phyloP scores from a whole-genome alignment of 2,329 filamentous ascomycete genomes.

The Cercospora sojina region DNA sequence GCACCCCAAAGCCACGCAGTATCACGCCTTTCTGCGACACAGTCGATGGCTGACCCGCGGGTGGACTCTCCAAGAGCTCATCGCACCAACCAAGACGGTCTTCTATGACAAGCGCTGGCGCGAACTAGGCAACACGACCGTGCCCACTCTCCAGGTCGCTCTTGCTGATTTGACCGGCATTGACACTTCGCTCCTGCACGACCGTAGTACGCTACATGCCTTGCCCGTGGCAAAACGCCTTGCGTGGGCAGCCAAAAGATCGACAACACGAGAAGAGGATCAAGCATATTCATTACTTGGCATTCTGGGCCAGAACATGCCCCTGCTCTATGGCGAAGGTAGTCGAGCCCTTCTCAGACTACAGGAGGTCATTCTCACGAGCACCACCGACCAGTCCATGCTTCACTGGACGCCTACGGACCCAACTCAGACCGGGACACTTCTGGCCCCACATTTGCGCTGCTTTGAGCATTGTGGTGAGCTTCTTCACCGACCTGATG shows the following conservation, averaged over 20 bases:
- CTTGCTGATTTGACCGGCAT: conserved; percentile 9
- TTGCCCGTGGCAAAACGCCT: conserved; percentile 17
- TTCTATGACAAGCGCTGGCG: conserved; percentile 24
- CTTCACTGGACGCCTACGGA: conserved; percentile 18
- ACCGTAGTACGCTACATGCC: not conserved
- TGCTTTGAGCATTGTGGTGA: conserved; percentile 4
- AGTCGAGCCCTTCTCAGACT: conserved; percentile 22
- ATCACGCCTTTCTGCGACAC: not conserved
- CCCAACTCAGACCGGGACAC: not conserved
- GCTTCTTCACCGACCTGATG: conserved; percentile 1
- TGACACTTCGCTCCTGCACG: conserved; percentile 3
- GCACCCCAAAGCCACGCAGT: not conserved
- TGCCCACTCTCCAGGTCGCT: not conserved
- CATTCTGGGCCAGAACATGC: conserved; percentile 25
- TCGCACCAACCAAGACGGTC: conserved; percentile 21
- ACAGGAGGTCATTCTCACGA: conserved; percentile 25
- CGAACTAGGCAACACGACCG: not conserved
- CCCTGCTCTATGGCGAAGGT: conserved; percentile 26
- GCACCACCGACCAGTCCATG: conserved; percentile 25
- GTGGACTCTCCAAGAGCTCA: conserved; percentile 31
- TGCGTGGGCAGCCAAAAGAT: conserved; percentile 22
- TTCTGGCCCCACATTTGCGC: not conserved
- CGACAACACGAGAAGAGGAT: conserved; percentile 24
- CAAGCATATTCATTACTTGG: conserved; percentile 28
- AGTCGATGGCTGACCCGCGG: conserved; percentile 26